phyloP scores from a whole-genome alignment of 2,329 filamentous ascomycete genomes.

The Eurotiales sp. region DNA sequence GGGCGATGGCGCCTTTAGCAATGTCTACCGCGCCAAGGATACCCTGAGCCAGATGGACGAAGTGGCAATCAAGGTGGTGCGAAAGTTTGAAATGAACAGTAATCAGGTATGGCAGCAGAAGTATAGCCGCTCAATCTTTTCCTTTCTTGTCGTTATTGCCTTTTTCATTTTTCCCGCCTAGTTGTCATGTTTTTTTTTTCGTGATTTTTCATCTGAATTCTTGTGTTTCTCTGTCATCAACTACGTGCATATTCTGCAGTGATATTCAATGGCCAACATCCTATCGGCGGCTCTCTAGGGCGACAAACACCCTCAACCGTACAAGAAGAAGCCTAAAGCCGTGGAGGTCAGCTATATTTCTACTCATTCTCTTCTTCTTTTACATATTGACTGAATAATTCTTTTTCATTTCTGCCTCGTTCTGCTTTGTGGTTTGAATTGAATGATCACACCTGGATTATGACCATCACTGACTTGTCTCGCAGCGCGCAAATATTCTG shows the following conservation, averaged over 20 bases:
- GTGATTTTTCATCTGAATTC: slow-evolving; percentile 25
- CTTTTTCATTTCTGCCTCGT: background rate
- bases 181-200: slow-evolving; percentile 23
- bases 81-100: slow-evolving; percentile 98
- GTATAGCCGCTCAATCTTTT: no score
- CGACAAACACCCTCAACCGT: slow-evolving; percentile 64
- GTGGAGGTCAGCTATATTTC: slow-evolving; percentile 76
- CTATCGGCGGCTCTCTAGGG: slow-evolving; percentile 58
- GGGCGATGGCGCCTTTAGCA: slow-evolving; percentile 98
- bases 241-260: slow-evolving; percentile 23
- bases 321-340: slow-evolving; percentile 90
- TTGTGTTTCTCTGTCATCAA: slow-evolving; percentile 15
- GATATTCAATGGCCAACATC: slow-evolving; percentile 49
- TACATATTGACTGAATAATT: background rate
- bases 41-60: slow-evolving; percentile 66
- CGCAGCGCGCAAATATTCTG: slow-evolving; percentile 87
- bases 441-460: slow-evolving; percentile 11
- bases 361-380: slow-evolving; percentile 20
- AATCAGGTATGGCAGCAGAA: slow-evolving; percentile 75
- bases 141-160: no score
- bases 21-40: slow-evolving; percentile 89
- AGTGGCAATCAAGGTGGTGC: slow-evolving; percentile 96
- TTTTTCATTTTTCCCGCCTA: slow-evolving; percentile 24
- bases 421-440: slow-evolving; percentile 9
- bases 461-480: slow-evolving; percentile 24